These are phyloP conservation scores for Amanita inopinata DNA, from an alignment of 768 basidiomycete genomes.

Conservation along the genomic window DNA sequence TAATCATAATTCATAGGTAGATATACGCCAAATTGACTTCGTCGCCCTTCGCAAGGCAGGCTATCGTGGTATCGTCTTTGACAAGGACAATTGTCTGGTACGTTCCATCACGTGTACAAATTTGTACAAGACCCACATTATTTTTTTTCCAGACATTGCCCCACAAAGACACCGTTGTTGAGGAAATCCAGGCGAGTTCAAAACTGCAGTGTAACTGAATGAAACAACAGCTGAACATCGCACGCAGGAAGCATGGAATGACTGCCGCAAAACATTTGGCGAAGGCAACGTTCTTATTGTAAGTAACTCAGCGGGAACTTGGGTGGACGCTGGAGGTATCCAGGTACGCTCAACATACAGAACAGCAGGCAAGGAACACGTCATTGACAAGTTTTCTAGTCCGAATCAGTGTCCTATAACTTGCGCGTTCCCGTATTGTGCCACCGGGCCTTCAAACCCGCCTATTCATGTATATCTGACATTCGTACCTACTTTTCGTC, in stretches of 20 bases:
- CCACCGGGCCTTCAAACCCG: constrained; percentile 73
- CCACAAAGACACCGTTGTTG: constrained; percentile 63
- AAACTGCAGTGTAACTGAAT: background rate
- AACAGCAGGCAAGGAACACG: background rate
- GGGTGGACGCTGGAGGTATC: constrained; percentile 63
- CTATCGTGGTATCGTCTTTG: constrained; percentile 85
- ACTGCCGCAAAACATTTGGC: constrained; percentile 66
- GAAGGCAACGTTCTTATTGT: constrained; percentile 78
- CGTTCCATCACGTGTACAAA: constrained; percentile 16
- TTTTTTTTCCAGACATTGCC: constrained; percentile 62
- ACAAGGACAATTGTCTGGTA: constrained; percentile 97
- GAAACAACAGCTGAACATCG: constrained; percentile 4
- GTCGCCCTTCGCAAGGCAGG: constrained; percentile 59
- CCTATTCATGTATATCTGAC: constrained; percentile 61
- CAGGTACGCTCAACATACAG: constrained; percentile 43
- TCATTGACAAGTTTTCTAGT: constrained; percentile 33
- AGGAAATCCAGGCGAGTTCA: constrained; percentile 56
- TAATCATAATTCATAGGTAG: constrained; percentile 39
- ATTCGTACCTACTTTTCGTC: constrained; percentile 70
- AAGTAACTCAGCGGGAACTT: constrained; percentile 89
- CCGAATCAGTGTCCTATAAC: constrained; percentile 74
- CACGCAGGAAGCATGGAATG: constrained; percentile 63
- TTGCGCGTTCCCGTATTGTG: constrained; percentile 76
- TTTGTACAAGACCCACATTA: background rate
- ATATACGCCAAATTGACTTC: constrained; percentile 83